Base-by-base conservation (phyloP, 306 rosid species). In the Biancaea sappan region DNA sequence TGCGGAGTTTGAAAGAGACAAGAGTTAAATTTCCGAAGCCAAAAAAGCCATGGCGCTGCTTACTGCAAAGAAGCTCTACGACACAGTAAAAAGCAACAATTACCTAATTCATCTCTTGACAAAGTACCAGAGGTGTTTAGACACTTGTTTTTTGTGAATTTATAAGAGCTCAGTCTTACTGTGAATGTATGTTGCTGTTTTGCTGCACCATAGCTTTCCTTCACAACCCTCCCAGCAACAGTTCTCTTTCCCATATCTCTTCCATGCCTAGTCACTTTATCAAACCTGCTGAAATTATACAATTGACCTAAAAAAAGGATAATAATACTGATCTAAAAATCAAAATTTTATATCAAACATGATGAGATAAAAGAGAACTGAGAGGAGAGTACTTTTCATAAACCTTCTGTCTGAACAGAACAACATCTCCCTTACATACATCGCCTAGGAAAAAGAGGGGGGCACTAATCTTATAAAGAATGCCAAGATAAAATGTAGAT, bases 141-240 rank as follows among this genome's bases (percentile, higher is more conserved):
- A 53, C 68, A 18, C 10, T 18, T 18, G 41, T 47, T 63, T 56
- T 14, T 50, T 16, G 7, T 14, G 19, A 37, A 22, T 25, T 50
- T 11, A 48, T 40, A 60, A 63, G 51, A 60, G 28, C 38, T 69
- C 10, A 52, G 66, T 31, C 94, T 81, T 71, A 92, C 97, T 60
- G 93, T 92, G 79, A 92, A 88, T 48, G 96, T 92, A 71, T 90
- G 97, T 53, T 92, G 97, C 71, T 90, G 96, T 84, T 84, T 90
- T 62, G 81, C 81, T 43, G 89, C 89, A 83, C 96, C 96, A 59
- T 90, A 92, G 85, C 96, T 92, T 73, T 92, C 96, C 82, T 86
- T 88, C 15, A 85, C 87, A 81, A 89, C 92, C 72, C 84, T 88
- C 69, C 96, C 97, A 22, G 92, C 92, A 80, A 89, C 75, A 47